These are phyloP conservation scores for Starmerella powellii DNA, from an alignment of 805 yeast species.

Conservation along the genomic window DNA sequence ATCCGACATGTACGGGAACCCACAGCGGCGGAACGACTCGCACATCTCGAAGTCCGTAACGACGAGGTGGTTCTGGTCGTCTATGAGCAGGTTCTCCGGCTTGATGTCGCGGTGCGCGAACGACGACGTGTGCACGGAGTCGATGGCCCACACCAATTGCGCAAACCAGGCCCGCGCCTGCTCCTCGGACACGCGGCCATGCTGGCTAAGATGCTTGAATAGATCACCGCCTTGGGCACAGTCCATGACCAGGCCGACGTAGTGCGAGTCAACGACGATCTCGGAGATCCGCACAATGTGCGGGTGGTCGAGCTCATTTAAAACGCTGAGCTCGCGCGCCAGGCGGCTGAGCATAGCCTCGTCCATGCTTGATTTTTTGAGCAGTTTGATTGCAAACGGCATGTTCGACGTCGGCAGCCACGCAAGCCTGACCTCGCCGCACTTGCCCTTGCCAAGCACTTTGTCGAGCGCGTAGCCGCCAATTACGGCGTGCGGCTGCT, in stretches of 20 bases:
- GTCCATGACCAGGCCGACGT: slow-evolving; percentile 57
- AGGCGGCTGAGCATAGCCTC: slow-evolving; percentile 64
- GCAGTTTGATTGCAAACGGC: slow-evolving; percentile 70
- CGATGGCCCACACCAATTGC: slow-evolving; percentile 60
- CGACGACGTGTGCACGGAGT: slow-evolving; percentile 57
- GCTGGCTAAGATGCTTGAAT: slow-evolving; percentile 26
- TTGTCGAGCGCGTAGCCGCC: slow-evolving; percentile 84
- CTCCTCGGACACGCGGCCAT: slow-evolving; percentile 31
- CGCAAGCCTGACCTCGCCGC: slow-evolving; percentile 90
- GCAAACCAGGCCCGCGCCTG: slow-evolving; percentile 40
- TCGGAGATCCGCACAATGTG: slow-evolving; percentile 55
- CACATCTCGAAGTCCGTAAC: slow-evolving; percentile 83
- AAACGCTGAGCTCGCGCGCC: slow-evolving; percentile 57
- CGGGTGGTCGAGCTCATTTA: slow-evolving; percentile 63
- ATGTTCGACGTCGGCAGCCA: slow-evolving; percentile 50
- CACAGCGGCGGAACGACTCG: slow-evolving; percentile 34
- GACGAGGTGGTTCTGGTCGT: slow-evolving; percentile 46
- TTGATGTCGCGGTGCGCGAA: slow-evolving; percentile 82
- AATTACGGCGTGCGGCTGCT: slow-evolving; percentile 25
- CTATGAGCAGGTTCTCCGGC: slow-evolving; percentile 71
- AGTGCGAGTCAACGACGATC: slow-evolving; percentile 47
- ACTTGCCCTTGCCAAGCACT: slow-evolving; percentile 93
- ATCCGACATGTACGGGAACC: slow-evolving; percentile 45
- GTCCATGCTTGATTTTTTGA: slow-evolving; percentile 61
- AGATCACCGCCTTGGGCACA: slow-evolving; percentile 56